Evolutionary conservation across 495 filamentous ascomycete species (phyloP).

Genomic region (Aspergillus ellipticus): DNA sequence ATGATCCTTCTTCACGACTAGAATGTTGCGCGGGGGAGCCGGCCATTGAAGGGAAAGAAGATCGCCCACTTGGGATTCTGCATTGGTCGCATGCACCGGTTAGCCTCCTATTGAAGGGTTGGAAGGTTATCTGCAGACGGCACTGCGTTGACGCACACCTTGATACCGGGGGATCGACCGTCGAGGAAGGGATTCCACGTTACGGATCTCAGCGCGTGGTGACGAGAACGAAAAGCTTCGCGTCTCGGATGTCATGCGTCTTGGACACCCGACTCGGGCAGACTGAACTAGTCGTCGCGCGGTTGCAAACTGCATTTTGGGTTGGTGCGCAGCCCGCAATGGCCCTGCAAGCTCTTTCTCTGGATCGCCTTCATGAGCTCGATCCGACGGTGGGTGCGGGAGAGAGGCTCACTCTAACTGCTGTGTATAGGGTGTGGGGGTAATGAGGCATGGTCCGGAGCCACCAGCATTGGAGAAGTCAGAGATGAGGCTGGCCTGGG

Average conservation of each 20-base stretch:
- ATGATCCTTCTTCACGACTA: conserved; percentile 83
- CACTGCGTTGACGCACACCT: conserved; percentile 38
- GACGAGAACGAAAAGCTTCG: conserved; percentile 40
- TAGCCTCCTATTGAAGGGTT: neutral
- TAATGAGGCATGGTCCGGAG: neutral
- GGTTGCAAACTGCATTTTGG: conserved; percentile 14
- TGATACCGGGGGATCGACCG: conserved; percentile 48
- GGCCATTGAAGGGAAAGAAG: conserved; percentile 88
- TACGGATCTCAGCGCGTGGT: conserved; percentile 36
- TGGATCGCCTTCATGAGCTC: neutral
- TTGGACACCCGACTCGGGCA: neutral
- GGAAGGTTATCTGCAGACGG: neutral
- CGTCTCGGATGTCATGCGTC: conserved; percentile 8
- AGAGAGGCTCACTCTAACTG: neutral
- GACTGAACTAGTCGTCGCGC: conserved; percentile 7
- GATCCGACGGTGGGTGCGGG: too few species aligned
- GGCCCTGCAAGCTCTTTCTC: conserved; percentile 12
- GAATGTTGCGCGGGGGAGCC: conserved; percentile 79
- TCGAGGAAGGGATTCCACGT: conserved; percentile 38
- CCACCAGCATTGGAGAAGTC: neutral
- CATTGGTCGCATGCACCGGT: neutral
- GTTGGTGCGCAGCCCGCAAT: neutral
- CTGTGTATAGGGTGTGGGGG: too few species aligned
- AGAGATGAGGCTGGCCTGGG: neutral
- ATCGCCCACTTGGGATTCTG: conserved; percentile 54